These are phyloP conservation scores for Suillus plorans DNA, from an alignment of 768 basidiomycete species.

Conservation along the genomic window DNA sequence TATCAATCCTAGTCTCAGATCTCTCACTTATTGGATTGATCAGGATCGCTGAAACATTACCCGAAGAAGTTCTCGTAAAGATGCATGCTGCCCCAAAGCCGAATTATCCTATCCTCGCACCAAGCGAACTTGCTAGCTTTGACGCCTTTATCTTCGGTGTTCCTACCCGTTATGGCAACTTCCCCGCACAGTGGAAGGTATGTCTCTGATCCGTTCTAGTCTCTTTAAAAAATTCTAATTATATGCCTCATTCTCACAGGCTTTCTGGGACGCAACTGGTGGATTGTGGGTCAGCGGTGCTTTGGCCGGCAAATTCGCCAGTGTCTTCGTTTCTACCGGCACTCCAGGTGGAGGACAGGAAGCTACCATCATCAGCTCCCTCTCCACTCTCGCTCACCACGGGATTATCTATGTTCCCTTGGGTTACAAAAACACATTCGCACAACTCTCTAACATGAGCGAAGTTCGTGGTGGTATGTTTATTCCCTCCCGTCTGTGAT, in stretches of 20 bases:
- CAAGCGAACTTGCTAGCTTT: constrained; percentile 51
- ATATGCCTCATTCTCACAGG: constrained; percentile 30
- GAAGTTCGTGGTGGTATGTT: constrained; percentile 61
- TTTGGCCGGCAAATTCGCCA: constrained; percentile 73
- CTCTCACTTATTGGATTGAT: neutral
- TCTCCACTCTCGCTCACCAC: constrained; percentile 69
- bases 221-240: constrained; percentile 5
- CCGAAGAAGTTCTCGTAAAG: constrained; percentile 59
- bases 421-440: constrained; percentile 57
- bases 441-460: constrained; percentile 38
- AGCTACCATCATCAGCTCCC: constrained; percentile 45
- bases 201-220: constrained; percentile 15
- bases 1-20: neutral
- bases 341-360: constrained; percentile 84
- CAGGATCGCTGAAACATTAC: constrained; percentile 79
- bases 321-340: constrained; percentile 72
- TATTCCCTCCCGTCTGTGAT: neutral
- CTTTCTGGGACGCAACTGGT: constrained; percentile 79
- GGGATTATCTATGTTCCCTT: constrained; percentile 73
- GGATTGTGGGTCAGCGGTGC: constrained; percentile 57
- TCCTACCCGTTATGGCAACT: constrained; percentile 79
- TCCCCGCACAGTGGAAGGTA: constrained; percentile 80
- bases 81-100: constrained; percentile 75
- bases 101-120: constrained; percentile 65
- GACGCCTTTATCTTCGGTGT: constrained; percentile 80